Evolutionary conservation across 2,329 filamentous ascomycete genomes (phyloP).

Genomic region (Ceratocystis variospora): DNA sequence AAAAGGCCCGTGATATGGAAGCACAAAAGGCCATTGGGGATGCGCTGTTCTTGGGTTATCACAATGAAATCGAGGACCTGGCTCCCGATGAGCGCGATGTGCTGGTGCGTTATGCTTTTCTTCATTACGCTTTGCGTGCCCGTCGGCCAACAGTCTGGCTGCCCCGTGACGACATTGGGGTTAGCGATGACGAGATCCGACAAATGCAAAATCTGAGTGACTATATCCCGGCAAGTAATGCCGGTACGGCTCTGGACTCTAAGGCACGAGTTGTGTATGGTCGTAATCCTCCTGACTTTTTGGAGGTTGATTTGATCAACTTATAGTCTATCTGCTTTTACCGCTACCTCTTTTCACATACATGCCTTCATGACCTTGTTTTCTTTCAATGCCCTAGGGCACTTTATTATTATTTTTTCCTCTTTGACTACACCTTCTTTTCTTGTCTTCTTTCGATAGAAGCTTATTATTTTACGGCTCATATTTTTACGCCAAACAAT

Average conservation of each 20-base stretch:
- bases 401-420: neutral
- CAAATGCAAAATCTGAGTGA: conserved; percentile 64
- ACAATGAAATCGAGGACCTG: conserved; percentile 89
- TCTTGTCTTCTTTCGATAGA: neutral
- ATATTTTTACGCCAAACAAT: neutral
- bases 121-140: conserved; percentile 75
- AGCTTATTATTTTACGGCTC: neutral
- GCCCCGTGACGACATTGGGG: conserved; percentile 74
- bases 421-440: neutral
- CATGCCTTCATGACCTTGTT: conserved; percentile 4
- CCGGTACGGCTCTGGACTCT: conserved; percentile 75
- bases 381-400: neutral
- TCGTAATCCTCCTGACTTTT: conserved; percentile 77
- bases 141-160: conserved; percentile 86
- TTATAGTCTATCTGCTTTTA: conserved; percentile 33
- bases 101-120: conserved; percentile 75
- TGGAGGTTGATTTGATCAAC: conserved; percentile 73
- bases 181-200: conserved; percentile 81
- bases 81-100: conserved; percentile 78
- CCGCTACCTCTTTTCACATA: neutral
- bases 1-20: conserved; percentile 50
- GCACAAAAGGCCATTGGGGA: conserved; percentile 60
- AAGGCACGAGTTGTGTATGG: conserved; percentile 74
- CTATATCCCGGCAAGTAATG: conserved; percentile 84
- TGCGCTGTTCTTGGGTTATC: conserved; percentile 71